These are phyloP conservation scores for Phytophthora niederhauseri DNA, from an alignment of 352 stramenopile genomes.

Conservation along the genomic window DNA sequence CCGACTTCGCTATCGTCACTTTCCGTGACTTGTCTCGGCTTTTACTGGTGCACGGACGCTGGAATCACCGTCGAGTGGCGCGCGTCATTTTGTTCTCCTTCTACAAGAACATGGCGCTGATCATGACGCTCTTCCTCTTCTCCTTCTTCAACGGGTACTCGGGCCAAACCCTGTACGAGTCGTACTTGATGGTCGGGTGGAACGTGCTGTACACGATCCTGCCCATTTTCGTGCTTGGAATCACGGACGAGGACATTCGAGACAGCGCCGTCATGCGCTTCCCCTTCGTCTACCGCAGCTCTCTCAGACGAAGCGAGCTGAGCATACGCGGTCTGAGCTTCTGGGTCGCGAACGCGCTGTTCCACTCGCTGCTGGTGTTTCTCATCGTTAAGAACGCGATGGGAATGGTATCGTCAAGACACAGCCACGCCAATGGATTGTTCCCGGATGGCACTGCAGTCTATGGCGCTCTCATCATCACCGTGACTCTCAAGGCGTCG, in stretches of 20 bases:
- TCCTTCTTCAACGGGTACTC: constrained; percentile 92
- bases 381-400: constrained; percentile 64
- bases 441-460: constrained; percentile 79
- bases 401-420: constrained; percentile 39
- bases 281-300: constrained; percentile 83
- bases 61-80: constrained; percentile 85
- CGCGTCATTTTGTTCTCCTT: constrained; percentile 89
- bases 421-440: constrained; percentile 61
- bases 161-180: constrained; percentile 88
- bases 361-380: constrained; percentile 79
- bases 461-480: constrained; percentile 82
- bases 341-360: constrained; percentile 78
- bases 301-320: constrained; percentile 61
- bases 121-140: constrained; percentile 94
- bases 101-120: constrained; percentile 94
- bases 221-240: constrained; percentile 92
- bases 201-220: constrained; percentile 96
- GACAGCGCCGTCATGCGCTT: constrained; percentile 72
- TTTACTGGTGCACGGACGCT: constrained; percentile 82
- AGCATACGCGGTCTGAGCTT: constrained; percentile 61
- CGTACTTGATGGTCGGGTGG: constrained; percentile 92
- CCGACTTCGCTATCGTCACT: constrained; percentile 87
- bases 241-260: constrained; percentile 85
- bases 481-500: constrained; percentile 72
- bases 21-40: constrained; percentile 82